Percentiles rank a stretch among this genome's conserved stretches.
These are phyloP conservation scores for Mycena galericulata DNA, from an alignment of 768 basidiomycete species.

Conservation along the genomic window DNA sequence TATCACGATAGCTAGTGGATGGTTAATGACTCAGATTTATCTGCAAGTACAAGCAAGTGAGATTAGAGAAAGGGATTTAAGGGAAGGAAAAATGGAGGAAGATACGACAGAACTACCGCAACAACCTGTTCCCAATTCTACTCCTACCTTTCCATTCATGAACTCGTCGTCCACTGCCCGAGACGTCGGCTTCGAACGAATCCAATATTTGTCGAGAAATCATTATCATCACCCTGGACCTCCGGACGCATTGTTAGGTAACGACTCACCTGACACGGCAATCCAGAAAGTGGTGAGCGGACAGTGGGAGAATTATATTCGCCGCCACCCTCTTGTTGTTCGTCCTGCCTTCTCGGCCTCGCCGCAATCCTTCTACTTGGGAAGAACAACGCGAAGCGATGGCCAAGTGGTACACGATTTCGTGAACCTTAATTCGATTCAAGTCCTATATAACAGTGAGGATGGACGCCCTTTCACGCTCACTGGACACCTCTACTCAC, in stretches of 20 bases:
- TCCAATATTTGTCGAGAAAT: neutral
- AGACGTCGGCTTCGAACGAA: neutral
- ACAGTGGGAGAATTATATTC: neutral
- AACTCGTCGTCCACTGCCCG: neutral
- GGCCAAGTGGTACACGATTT: neutral
- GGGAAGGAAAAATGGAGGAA: no score
- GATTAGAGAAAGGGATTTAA: no score
- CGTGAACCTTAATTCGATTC: neutral
- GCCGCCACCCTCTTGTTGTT: neutral
- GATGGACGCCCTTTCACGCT: neutral
- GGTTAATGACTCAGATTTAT: no score
- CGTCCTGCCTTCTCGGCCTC: neutral
- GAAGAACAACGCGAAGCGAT: neutral
- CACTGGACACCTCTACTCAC: neutral
- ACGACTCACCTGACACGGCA: neutral
- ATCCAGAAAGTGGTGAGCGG: neutral
- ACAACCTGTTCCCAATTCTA: neutral
- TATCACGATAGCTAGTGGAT: no score
- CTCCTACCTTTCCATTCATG: neutral
- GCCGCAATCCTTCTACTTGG: neutral
- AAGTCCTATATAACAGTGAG: neutral
- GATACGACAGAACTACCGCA: neutral
- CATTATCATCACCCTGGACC: neutral
- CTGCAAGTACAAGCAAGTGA: no score
- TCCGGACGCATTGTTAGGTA: neutral